Evolutionary conservation across 208 protist genomes (phyloP).

Genomic region (Leishmania amazonensis): DNA sequence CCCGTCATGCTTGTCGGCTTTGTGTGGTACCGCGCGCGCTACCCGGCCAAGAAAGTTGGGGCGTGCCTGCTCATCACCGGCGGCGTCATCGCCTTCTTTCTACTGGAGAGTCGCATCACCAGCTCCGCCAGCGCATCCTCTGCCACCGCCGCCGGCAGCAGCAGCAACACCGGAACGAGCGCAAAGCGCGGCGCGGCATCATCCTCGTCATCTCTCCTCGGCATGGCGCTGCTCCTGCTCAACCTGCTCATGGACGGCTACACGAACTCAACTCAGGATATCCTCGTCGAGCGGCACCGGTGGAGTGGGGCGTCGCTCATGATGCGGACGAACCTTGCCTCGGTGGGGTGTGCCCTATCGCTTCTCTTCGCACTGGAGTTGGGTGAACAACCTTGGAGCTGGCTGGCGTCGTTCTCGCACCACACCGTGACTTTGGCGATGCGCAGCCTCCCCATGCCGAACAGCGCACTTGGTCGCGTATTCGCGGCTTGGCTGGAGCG

Average conservation of each 20-base stretch:
- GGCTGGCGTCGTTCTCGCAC: constrained; percentile 18
- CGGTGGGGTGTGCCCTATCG: constrained; percentile 34
- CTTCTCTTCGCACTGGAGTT: constrained; percentile 43
- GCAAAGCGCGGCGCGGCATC: neutral
- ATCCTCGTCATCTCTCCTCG: constrained; percentile 31
- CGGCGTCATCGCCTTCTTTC: constrained; percentile 68
- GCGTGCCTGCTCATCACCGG: constrained; percentile 65
- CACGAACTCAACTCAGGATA: constrained; percentile 86
- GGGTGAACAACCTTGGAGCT: constrained; percentile 32
- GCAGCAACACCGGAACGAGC: neutral
- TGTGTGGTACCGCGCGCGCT: constrained; percentile 68
- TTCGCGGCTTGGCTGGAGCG: neutral
- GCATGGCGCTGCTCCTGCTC: constrained; percentile 55
- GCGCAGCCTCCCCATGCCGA: neutral
- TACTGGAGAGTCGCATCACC: constrained; percentile 39
- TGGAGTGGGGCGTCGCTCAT: constrained; percentile 72
- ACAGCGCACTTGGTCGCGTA: neutral
- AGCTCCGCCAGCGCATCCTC: neutral
- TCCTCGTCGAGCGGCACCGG: constrained; percentile 57
- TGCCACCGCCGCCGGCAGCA: neutral
- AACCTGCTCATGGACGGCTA: constrained; percentile 83
- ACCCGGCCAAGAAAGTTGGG: constrained; percentile 54
- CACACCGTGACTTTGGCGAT: neutral
- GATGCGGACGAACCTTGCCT: constrained; percentile 60
- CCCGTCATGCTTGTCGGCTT: constrained; percentile 82